These are phyloP conservation scores for Phytomonas sp. DNA, from an alignment of 208 protist species.

Conservation along the genomic window DNA sequence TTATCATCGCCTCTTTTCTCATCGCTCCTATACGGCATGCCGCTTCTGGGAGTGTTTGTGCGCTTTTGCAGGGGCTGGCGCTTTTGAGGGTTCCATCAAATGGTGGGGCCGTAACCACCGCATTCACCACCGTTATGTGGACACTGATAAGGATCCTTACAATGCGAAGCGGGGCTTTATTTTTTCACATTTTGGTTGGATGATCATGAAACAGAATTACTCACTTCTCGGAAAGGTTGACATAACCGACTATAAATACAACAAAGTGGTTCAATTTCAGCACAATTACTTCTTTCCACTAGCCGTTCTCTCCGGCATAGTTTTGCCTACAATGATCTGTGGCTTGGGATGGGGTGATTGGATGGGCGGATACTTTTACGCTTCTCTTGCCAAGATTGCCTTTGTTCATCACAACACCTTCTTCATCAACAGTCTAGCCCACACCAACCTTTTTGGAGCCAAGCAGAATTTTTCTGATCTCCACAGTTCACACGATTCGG, in stretches of 20 bases:
- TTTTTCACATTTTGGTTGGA: conserved; percentile 89
- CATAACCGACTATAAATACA: conserved; percentile 77
- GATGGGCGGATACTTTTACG: conserved; percentile 83
- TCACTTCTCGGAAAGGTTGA: conserved; percentile 73
- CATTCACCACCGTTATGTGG: conserved; percentile 87
- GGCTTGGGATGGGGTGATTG: conserved; percentile 79
- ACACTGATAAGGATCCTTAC: conserved; percentile 90
- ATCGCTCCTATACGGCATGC: conserved; percentile 71
- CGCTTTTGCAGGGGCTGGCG: conserved; percentile 69
- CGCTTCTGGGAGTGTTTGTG: conserved; percentile 55
- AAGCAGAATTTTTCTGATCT: conserved; percentile 74
- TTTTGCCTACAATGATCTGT: conserved; percentile 78
- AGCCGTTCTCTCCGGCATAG: conserved; percentile 75
- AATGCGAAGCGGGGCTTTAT: conserved; percentile 85
- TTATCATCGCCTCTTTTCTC: conserved; percentile 87
- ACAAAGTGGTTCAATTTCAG: conserved; percentile 82
- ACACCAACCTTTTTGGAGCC: conserved; percentile 62
- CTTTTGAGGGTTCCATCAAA: conserved; percentile 88
- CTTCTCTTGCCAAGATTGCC: conserved; percentile 60
- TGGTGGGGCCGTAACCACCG: conserved; percentile 89
- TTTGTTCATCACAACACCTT: conserved; percentile 89
- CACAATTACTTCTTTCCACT: conserved; percentile 80
- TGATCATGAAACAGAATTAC: conserved; percentile 90
- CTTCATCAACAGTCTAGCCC: conserved; percentile 89
- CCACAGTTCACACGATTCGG: conserved; percentile 76